Base-by-base conservation (phyloP, 441 rosid genomes). In the Capsella rubella region DNA sequence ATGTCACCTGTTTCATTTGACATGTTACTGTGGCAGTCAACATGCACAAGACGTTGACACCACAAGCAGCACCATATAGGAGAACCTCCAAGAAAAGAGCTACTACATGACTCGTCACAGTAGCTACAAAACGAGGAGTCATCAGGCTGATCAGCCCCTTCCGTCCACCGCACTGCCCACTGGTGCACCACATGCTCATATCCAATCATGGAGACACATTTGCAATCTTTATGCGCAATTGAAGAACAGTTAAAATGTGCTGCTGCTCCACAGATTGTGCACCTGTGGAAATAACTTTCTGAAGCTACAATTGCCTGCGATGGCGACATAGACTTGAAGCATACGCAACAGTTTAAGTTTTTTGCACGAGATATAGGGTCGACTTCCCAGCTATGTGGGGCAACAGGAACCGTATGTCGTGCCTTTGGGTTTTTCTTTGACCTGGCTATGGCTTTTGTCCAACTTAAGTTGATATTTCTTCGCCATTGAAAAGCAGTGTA, bases 51-150 rank as follows among this genome's bases (percentile, higher is more conserved):
- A 40, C 91, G 89, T 71, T 95, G 99, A 81, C 99, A 95, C 98
- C 99, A 95, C 84, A 90, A 84, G 86, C 99, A 95, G 80, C 96
- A 90, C 99, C 97, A 95, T 74, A 93, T 85, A 32, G 99, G 99
- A n/a, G 98, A 93, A 56, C 98, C 99, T 39, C 98, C 86, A 28
- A 95, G 93, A 84, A 95, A 95, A 54, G 98, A 91, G 64, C 96
- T 90, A 64, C 86, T 87, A 68, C 97, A 95, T 10, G 88, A 86
- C 83, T 93, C 99, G 73, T 93, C 99, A 79, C 97, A 93, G 81
- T 85, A 86, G 80, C 91, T 91, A 77, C 98, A 95, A 55, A 88
- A 88, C 8, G 87, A 84, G 68, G 89, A 81, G 50, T 91, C 99
- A 63, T 90, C 92, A 47, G 86, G 82, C 83, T 86, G 97, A 84